Conservation (phyloP, 2,329 filamentous ascomycete species). For the Venturia aucupariae region DNA sequence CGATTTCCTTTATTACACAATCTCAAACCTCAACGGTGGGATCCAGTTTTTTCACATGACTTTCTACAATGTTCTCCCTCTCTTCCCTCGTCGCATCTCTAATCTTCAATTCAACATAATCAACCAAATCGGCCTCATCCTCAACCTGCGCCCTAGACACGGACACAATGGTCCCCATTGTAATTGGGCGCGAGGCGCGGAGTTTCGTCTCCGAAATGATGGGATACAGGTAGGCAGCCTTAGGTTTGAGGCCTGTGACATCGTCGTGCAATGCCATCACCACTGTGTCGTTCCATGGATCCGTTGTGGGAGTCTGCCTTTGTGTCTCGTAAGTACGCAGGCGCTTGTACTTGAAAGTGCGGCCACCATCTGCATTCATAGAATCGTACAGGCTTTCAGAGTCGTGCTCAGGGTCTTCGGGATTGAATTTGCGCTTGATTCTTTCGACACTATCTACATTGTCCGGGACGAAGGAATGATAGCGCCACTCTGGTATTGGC, state of each 20-base stretch:
- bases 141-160: constrained; percentile 17
- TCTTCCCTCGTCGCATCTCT: constrained; percentile 43
- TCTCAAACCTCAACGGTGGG: neutral
- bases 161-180: constrained; percentile 25
- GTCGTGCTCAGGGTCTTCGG: constrained; percentile 44
- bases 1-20: neutral
- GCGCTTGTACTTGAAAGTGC: constrained; percentile 46
- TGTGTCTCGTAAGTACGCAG: constrained; percentile 53
- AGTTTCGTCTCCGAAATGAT: constrained; percentile 48
- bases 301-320: constrained; percentile 42
- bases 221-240: constrained; percentile 54
- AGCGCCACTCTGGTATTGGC: constrained; percentile 36
- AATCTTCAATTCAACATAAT: constrained; percentile 44
- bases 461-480: constrained; percentile 50
- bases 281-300: constrained; percentile 45
- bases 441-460: constrained; percentile 37
- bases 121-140: constrained; percentile 38
- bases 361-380: constrained; percentile 15
- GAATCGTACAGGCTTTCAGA: constrained; percentile 31
- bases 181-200: constrained; percentile 38
- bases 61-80: constrained; percentile 34
- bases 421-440: constrained; percentile 48
- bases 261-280: constrained; percentile 49
- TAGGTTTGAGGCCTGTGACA: constrained; percentile 27
- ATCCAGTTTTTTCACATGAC: constrained; percentile 38